phyloP scores from a whole-genome alignment of 306 rosid species.

The Heteromeles arbutifolia region DNA sequence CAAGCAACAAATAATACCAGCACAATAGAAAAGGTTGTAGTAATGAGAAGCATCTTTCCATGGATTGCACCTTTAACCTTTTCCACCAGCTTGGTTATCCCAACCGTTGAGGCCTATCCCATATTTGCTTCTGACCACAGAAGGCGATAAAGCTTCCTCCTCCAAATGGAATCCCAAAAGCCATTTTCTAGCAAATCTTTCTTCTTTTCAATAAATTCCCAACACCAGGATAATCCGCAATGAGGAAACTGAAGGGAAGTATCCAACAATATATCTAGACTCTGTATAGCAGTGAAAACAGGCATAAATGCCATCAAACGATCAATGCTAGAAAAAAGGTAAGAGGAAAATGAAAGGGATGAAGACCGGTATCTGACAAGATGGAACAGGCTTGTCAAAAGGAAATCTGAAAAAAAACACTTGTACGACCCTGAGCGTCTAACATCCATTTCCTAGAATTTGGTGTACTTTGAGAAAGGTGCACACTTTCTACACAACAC shows the following conservation, averaged over 20 bases:
- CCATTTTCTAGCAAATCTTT: slow-evolving; percentile 12
- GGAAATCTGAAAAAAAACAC: not conserved
- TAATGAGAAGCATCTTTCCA: not conserved
- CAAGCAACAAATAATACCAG: not conserved
- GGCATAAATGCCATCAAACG: not conserved
- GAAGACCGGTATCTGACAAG: not conserved
- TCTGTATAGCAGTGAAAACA: slow-evolving; percentile 33
- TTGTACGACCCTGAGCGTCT: not conserved
- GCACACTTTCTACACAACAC: not conserved
- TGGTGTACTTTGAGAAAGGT: not conserved
- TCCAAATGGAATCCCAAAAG: not conserved
- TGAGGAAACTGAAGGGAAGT: slow-evolving; percentile 64
- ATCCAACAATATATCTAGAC: slow-evolving; percentile 50
- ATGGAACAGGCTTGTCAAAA: not conserved
- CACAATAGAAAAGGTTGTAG: not conserved
- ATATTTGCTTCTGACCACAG: not conserved
- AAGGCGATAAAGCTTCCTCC: not conserved
- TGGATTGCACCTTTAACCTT: not conserved
- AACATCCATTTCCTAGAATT: not conserved
- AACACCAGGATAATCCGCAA: slow-evolving; percentile 57
- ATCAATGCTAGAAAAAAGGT: not conserved
- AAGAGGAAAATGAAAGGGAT: not conserved
- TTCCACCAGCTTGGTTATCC: not conserved
- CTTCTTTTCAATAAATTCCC: slow-evolving; percentile 20
- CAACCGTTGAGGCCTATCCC: not conserved